Conservation (phyloP, 2,329 filamentous ascomycete genomes). For the Geosmithia putterillii region DNA sequence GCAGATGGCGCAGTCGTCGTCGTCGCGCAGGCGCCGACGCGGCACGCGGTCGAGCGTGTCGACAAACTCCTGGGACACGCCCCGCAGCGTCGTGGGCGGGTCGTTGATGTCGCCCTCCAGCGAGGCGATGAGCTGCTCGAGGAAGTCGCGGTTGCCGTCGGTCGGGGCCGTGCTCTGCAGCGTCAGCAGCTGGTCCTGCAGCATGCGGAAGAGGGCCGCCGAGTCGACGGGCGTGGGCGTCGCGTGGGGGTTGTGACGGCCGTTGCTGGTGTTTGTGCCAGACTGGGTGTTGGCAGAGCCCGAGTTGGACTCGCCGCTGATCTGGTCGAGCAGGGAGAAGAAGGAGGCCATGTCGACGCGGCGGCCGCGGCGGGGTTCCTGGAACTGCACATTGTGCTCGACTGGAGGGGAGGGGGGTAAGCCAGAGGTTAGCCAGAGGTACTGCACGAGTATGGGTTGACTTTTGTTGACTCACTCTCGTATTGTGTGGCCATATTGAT, state of each 20-base stretch:
- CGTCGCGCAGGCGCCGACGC: conserved; percentile 32
- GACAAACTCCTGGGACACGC: conserved; percentile 47
- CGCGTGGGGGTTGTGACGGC: conserved; percentile 35
- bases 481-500: conserved; percentile 42
- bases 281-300: too few species aligned
- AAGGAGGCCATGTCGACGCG: conserved; percentile 54
- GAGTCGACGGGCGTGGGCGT: conserved; percentile 48
- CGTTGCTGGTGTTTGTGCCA: conserved; percentile 19
- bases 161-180: conserved; percentile 36
- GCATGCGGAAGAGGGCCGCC: conserved; percentile 42
- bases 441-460: background rate
- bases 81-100: conserved; percentile 37
- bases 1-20: conserved; percentile 51
- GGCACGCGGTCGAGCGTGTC: conserved; percentile 47
- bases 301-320: conserved; percentile 29
- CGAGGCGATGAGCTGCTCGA: conserved; percentile 31
- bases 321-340: conserved; percentile 41
- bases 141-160: conserved; percentile 33
- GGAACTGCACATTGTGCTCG: conserved; percentile 48
- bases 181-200: conserved; percentile 45
- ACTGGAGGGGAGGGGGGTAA: conserved; percentile 29
- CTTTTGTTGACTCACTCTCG: conserved; percentile 30
- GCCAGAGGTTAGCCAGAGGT: conserved; percentile 4
- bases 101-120: conserved; percentile 38
- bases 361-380: conserved; percentile 27